Conservation (phyloP, 345 rosid species). For the Rhizophora apiculata region DNA sequence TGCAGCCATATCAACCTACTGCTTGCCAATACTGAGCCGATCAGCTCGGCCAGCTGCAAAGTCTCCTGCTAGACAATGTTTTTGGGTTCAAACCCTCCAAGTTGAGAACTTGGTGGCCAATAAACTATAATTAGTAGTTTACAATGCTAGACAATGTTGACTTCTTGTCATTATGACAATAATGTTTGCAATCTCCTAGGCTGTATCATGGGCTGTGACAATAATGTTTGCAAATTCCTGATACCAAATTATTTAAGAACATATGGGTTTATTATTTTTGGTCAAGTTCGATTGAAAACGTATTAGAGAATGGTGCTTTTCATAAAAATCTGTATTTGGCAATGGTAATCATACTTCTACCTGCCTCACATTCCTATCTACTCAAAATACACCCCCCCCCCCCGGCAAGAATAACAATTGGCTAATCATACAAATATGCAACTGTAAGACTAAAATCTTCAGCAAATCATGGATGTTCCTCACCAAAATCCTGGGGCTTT, state of each 20-base stretch:
- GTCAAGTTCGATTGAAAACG: neutral
- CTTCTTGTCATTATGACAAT: too few species aligned
- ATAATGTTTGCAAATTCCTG: neutral
- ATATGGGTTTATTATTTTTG: neutral
- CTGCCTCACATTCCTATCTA: neutral
- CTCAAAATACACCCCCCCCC: conserved; percentile 59
- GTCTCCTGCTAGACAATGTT: too few species aligned
- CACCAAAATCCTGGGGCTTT: conserved; percentile 68
- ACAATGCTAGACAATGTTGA: too few species aligned
- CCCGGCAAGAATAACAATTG: conserved; percentile 10
- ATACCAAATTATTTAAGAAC: neutral
- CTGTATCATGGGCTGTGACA: too few species aligned
- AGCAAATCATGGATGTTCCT: conserved; percentile 12
- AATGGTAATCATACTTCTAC: neutral
- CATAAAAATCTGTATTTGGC: neutral
- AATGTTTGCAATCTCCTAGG: too few species aligned
- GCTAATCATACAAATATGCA: neutral
- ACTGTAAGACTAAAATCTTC: neutral
- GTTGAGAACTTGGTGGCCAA: too few species aligned
- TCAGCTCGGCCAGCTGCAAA: conserved; percentile 67
- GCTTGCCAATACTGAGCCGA: conserved; percentile 68
- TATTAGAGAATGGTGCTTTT: neutral
- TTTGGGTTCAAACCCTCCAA: too few species aligned
- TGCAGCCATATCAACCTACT: conserved; percentile 79
- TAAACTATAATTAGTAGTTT: too few species aligned